Base-by-base conservation (phyloP, 768 basidiomycete species). In the Leccinum arenicola region DNA sequence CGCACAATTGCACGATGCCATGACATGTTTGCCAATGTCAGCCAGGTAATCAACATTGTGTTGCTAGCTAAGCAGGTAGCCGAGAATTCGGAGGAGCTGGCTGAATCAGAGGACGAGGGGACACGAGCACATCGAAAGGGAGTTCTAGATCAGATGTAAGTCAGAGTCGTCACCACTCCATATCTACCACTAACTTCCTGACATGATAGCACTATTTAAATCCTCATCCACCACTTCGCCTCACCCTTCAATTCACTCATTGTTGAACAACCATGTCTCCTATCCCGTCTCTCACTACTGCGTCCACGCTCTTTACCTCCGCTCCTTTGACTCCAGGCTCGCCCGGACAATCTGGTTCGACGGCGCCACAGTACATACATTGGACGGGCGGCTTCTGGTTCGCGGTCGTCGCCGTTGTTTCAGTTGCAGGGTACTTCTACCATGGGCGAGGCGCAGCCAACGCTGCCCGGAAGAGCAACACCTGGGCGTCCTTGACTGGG, bases 351-450 rank as follows among this genome's bases (percentile, higher is more conserved):
- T 25, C 23, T 25, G 23, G 23, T 25, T 25, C 23, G 23, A 25
- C 23, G 23, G 23, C 23, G 23, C 23, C 23, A 25, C 57, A 50
- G 1, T 53, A 55, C 36, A 25, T 61, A 10, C 49, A 59, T 10
- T 27, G 53, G 12, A 64, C 68, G 14, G 61, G 68, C 4, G 61
- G 68, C 8, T 9, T 61, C 29, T 11, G 65, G 45, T 58, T 70
- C 58, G 57, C 50, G 10, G 51, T 31, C 3, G 62, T 55, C 6
- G 60, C 55, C 10, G 25, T 69, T 1, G 60, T 66, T 51, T 61
- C 64, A 0, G 51, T 65, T 7, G 60, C 27, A 6, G 52, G 60
- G 0, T 70, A 70, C 51, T 60, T 70, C 27, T 51, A 50, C 12
- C 68, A 36, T 8, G 50, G 60, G n/a, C 58, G 57, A 50, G 50